Conservation (phyloP, 1,284 basidiomycete genomes). For the Cystobasidium slooffiae region DNA sequence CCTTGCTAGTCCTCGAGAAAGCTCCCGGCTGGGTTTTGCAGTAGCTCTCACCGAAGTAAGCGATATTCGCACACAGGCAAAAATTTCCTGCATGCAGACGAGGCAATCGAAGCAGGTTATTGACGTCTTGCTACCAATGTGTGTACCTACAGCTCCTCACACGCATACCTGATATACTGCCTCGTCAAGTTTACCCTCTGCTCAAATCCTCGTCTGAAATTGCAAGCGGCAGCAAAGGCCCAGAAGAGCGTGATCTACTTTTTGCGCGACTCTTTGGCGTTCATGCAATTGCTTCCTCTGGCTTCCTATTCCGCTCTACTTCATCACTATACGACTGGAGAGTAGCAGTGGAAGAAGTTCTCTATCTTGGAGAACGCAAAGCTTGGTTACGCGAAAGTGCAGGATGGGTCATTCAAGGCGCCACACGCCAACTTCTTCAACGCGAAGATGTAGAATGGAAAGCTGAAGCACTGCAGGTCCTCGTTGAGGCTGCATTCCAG, state of each 20-base stretch:
- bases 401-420: constrained; percentile 79
- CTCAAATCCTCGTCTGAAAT: constrained; percentile 71
- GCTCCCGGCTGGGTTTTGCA: constrained; percentile 89
- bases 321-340: constrained; percentile 68
- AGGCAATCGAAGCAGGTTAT: constrained; percentile 12
- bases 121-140: constrained; percentile 14
- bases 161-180: constrained; percentile 76
- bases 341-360: constrained; percentile 68
- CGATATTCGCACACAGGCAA: constrained; percentile 44
- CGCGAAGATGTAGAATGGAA: constrained; percentile 69
- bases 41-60: constrained; percentile 91
- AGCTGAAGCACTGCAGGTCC: constrained; percentile 65
- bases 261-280: constrained; percentile 93
- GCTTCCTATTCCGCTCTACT: constrained; percentile 69
- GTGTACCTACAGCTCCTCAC: constrained; percentile 69
- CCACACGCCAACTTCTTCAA: constrained; percentile 65
- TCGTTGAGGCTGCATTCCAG: constrained; percentile 64
- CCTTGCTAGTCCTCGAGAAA: constrained; percentile 87
- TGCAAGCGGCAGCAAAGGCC: constrained; percentile 75
- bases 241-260: constrained; percentile 87
- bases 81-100: neutral
- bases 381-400: constrained; percentile 89
- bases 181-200: constrained; percentile 73
- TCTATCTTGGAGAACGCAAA: constrained; percentile 77
- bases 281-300: constrained; percentile 77